phyloP scores from a whole-genome alignment of 169 alveolate species.

The Cryptosporidium andersoni region DNA sequence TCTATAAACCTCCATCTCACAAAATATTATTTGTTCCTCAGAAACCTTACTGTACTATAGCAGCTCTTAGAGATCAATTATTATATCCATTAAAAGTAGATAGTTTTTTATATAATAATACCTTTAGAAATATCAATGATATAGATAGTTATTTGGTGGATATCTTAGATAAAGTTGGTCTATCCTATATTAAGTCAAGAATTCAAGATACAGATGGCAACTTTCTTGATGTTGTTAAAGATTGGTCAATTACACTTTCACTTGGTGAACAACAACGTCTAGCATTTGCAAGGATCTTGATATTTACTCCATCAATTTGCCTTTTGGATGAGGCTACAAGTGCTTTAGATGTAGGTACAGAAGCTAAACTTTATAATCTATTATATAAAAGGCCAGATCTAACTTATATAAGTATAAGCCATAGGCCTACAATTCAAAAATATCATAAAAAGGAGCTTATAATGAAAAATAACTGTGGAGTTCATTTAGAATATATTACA shows the following conservation, averaged over 20 bases:
- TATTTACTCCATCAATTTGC: constrained; percentile 70
- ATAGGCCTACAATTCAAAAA: constrained; percentile 42
- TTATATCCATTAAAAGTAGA: constrained; percentile 34
- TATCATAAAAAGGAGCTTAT: constrained; percentile 46
- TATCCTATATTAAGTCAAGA: constrained; percentile 23
- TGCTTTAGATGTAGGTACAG: constrained; percentile 74
- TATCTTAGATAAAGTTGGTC: constrained; percentile 29
- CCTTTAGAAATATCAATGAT: constrained; percentile 3
- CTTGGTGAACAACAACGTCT: constrained; percentile 77
- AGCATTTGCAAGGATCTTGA: constrained; percentile 76
- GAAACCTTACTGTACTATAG: constrained; percentile 64
- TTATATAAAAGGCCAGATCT: constrained; percentile 10
- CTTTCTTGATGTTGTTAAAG: constrained; percentile 48
- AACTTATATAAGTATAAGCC: constrained; percentile 58
- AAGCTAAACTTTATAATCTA: constrained; percentile 45
- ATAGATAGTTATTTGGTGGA: constrained; percentile 12
- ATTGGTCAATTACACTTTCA: constrained; percentile 72
- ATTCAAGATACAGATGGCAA: constrained; percentile 1
- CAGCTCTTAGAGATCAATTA: constrained; percentile 61
- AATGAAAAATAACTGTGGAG: background rate
- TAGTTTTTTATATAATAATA: background rate
- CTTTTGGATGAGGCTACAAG: constrained; percentile 77
- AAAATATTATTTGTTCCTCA: constrained; percentile 65
- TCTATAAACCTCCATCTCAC: constrained; percentile 28
- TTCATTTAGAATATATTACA: constrained; percentile 4